Evolutionary conservation across 257 asterid species (phyloP), one percentile per base, ranked within the genome.

Genomic region (Salvia hispanica): DNA sequence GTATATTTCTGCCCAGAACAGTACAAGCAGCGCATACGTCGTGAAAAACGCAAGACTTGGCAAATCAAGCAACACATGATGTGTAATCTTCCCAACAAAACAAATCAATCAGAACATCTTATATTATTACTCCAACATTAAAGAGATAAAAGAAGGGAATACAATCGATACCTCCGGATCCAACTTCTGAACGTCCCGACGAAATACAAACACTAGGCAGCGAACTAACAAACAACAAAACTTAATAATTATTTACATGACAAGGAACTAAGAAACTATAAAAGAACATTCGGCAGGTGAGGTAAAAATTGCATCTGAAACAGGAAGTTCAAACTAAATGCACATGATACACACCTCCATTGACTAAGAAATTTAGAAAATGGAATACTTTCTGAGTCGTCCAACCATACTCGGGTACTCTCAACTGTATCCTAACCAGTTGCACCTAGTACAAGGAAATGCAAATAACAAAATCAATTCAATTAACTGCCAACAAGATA

Each of bases 331-430:
- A n/a, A 10, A 69, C 31, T 9, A 62, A 58, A 43, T 34, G 70
- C 31, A 66, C 25, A 9, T 47, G 11, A 44, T 33, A 79, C 89
- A 66, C 56, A 93, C 99, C 97, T 64, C 87, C 92, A 77, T 90
- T 90, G 74, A 93, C 99, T 74, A 93, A 58, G 87, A 93, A 88
- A 85, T 93, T 93, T 59, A 93, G 99, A 67, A 91, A 91, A 76
- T 90, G 99, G 80, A 93, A 93, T 67, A 93, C 99, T 86, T 93
- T 93, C 76, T 93, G 99, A 8, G 99, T 93, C 53, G 99, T 93
- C 99, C 99, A 93, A 56, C 99, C 99, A 70, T 88, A 92, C 75
- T 92, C 96, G 0, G 98, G 96, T 62, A 92, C 96, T 84, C 98
- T 89, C 79, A 85, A 60, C 70, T 92, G 98, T 78, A 92, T 92